Base-by-base conservation (phyloP, 2,329 filamentous ascomycete genomes). In the Nothophaeocryptopus gaeumannii region DNA sequence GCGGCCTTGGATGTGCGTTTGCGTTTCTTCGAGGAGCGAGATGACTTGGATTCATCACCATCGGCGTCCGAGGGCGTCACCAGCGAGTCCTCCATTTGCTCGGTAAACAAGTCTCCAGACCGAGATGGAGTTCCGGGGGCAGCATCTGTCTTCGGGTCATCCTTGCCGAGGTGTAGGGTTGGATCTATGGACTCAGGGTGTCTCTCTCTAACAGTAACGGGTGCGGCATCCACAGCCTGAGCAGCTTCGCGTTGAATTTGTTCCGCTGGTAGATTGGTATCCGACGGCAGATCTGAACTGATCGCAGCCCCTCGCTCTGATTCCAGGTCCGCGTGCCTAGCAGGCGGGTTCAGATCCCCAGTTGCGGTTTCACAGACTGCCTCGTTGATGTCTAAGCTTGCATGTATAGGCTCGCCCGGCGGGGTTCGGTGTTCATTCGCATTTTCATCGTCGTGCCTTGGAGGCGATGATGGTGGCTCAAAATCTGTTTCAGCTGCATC, bases 381-480 rank as follows among this genome's bases (percentile, higher is more conserved):
- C 20, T 26, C 20, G 20, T 26, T 26, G 20, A 26, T 26, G 20
- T 26, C 20, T 26, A 26, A 3, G 20, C 20, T 26, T 26, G 20
- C 20, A 26, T 26, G 20, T 26, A 26, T 7, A 26, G 20, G 20
- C 20, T 26, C 20, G 20, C 20, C 20, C 20, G 20, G 20, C 20
- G 20, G 20, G 20, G 3, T 26, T 26, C 20, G 20, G 20, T 26
- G 20, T 26, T 26, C 20, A 26, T 26, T 26, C 20, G 20, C 7
- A 26, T 26, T 26, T 3, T 7, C 20, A 31, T 49, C 48, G 35
- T 43, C 36, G 30, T 46, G 35, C 26, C 40, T 42, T 5, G 63
- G 63, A 29, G 63, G 63, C 15, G 62, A 63, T 40, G 56, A 68
- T 57, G 56, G 64, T 56, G 59, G 58, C 53, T 49, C 54, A 43